These are phyloP conservation scores for Boletus austroedulis DNA, from an alignment of 1,284 basidiomycete genomes.

Conservation along the genomic window DNA sequence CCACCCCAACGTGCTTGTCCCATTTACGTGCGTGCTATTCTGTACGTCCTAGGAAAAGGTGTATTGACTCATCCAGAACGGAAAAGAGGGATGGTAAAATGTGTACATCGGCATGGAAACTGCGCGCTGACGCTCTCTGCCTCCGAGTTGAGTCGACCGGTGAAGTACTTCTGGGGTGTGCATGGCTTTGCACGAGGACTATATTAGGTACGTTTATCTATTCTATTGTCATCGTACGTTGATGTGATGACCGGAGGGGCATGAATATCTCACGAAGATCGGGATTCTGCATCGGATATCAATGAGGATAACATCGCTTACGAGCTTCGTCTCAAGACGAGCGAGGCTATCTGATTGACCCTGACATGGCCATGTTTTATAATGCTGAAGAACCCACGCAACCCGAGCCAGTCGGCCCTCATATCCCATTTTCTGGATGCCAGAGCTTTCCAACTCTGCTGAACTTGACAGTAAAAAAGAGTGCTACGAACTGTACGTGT, in stretches of 20 bases:
- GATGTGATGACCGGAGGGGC: slow-evolving; percentile 4
- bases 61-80: background rate
- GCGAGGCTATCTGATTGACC: slow-evolving; percentile 19
- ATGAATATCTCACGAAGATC: slow-evolving; percentile 12
- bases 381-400: background rate
- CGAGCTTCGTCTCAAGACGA: slow-evolving; percentile 4
- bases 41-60: no score
- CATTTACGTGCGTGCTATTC: background rate
- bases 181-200: slow-evolving; percentile 14
- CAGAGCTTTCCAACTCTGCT: background rate
- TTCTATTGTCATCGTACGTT: background rate
- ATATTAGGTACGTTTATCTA: background rate
- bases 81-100: background rate
- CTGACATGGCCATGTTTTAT: slow-evolving; percentile 12
- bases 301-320: slow-evolving; percentile 22
- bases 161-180: slow-evolving; percentile 14
- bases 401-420: no score
- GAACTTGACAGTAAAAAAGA: no score
- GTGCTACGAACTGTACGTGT: no score
- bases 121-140: background rate
- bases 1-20: slow-evolving; percentile 1
- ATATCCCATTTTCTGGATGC: background rate
- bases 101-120: background rate
- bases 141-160: slow-evolving; percentile 9
- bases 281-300: slow-evolving; percentile 17